Conservation (phyloP, 345 rosid genomes). For the Eutrema japonicum region DNA sequence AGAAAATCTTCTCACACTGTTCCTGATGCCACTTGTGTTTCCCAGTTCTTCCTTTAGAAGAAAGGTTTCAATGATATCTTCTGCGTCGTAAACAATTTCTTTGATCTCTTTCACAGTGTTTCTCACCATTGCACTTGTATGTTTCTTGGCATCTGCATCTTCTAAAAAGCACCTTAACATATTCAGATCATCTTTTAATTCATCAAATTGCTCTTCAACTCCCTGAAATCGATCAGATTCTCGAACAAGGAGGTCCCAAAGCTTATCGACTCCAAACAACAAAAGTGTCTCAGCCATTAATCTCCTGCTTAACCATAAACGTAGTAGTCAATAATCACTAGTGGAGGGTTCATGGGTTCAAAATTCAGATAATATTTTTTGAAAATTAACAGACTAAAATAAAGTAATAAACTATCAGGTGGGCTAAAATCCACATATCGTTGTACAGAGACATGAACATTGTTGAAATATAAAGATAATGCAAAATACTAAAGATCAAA, state of each 20-base stretch:
- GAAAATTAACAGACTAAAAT: no score
- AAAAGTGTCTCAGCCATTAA: conserved; percentile 49
- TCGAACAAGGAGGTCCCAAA: conserved; percentile 34
- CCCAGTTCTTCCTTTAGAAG: conserved; percentile 3
- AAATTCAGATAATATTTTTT: no score
- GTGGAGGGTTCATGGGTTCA: no score
- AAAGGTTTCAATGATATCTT: conserved; percentile 42
- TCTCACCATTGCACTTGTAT: conserved; percentile 34
- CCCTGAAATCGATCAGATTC: conserved; percentile 41
- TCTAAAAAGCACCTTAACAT: conserved; percentile 46
- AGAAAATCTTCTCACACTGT: background rate
- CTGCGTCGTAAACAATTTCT: conserved; percentile 37
- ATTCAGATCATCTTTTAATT: conserved; percentile 31
- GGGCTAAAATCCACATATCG: no score
- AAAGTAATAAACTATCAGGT: no score
- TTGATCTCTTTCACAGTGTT: conserved; percentile 42
- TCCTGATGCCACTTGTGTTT: background rate
- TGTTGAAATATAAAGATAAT: no score
- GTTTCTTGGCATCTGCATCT: conserved; percentile 49
- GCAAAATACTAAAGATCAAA: no score
- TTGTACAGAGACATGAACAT: no score
- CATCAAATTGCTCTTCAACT: conserved; percentile 31
- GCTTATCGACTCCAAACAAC: conserved; percentile 37
- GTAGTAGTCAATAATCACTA: background rate
- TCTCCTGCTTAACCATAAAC: background rate